Conservation (phyloP, 129 eudicot species). For the Deinandra increscens region DNA sequence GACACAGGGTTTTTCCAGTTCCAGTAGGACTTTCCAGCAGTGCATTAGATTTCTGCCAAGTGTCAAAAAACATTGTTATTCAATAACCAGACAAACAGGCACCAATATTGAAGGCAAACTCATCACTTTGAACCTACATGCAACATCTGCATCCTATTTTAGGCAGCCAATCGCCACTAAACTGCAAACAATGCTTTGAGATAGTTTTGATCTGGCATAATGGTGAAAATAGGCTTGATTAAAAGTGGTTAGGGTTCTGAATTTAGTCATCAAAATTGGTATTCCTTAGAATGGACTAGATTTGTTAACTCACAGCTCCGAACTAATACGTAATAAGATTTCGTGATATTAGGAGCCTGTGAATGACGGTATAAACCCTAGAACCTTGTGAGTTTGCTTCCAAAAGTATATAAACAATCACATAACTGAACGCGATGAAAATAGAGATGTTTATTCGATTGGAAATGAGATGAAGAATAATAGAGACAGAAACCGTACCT, state of each 20-base stretch:
- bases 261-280: not conserved
- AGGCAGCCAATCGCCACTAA: not conserved
- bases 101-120: constrained; percentile 1
- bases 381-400: not conserved
- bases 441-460: not conserved
- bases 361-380: not conserved
- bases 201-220: not conserved
- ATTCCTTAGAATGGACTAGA: not conserved
- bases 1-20: constrained; percentile 96
- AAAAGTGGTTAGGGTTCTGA: not conserved
- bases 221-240: no score
- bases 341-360: not conserved
- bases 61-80: constrained; percentile 13
- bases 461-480: not conserved
- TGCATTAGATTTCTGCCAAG: constrained; percentile 70
- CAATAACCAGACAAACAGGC: not conserved
- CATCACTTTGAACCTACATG: not conserved
- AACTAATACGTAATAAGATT: not conserved
- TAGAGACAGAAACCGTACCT: constrained; percentile 35
- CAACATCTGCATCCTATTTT: not conserved
- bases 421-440: not conserved
- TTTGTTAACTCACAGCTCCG: not conserved
- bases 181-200: not conserved
- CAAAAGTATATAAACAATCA: no score
- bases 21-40: constrained; percentile 94